Evolutionary conservation across 2,329 filamentous ascomycete genomes (phyloP), one percentile per base, ranked within the genome.

Genomic region (Taxawa tesnikishii): DNA sequence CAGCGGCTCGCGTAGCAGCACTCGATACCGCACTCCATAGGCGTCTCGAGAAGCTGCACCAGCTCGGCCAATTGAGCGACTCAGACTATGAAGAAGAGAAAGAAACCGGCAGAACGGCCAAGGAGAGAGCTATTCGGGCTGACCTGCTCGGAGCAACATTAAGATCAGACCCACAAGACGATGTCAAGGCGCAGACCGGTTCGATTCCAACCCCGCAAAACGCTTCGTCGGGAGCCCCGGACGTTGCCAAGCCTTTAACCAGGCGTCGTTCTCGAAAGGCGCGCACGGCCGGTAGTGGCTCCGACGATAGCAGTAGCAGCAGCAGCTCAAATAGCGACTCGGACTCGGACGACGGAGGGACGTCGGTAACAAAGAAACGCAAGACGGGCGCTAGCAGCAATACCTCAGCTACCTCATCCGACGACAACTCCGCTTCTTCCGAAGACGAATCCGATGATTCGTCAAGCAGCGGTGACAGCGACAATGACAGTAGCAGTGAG

Each of bases 21-120:
- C 50, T 56, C 26, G 49, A 55, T 4, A 46, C 48, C 13, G 57
- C 56, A 3, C 41, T 59, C 6, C 35, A 54, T 14, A 48, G 51
- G 15, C 49, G 55, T 3, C 41, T 58, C 4, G 38, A 44, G 9
- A 48, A 50, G 17, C 43, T 51, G 34, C 44, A 47, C 35, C 51
- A 14, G 6, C 33, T 30, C 3, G 36, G 38, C 14, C 29, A 38
- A 1, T 19, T 34, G 11, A 49, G 28, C 9, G 42, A 39, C 42
- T 49, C 26, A 37, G 43, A 38, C 3, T 46, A 56, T 31, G 34
- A 53, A 5, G 46, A 54, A 26, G 38, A 59, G 15, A 43, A 50
- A 31, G 42, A 59, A 31, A 51, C 54, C 34, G 43, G 50, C 23
- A 38, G 41, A 15, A 49, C 55, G 28, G 48, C 48, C 4, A 49